Evolutionary conservation across 768 basidiomycete genomes (phyloP).

Genomic region (Arthromyces matolae): DNA sequence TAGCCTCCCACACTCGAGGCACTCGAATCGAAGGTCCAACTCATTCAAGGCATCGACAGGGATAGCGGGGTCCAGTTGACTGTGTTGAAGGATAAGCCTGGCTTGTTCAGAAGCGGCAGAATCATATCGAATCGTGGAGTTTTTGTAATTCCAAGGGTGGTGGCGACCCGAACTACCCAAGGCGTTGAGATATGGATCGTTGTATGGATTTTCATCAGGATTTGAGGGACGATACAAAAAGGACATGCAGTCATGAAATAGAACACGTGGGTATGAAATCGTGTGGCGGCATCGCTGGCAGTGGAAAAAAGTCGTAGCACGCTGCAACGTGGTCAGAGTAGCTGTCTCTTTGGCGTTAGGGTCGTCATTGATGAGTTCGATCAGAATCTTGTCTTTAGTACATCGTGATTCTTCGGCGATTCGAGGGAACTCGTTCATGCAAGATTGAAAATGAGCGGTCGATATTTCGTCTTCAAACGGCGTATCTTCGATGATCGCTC

Average conservation of each 20-base stretch:
- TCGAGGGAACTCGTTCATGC: conserved; percentile 12
- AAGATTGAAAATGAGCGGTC: conserved; percentile 10
- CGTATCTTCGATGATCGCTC: conserved; percentile 16
- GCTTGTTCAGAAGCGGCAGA: not conserved
- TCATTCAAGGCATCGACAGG: not conserved
- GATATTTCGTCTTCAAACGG: conserved; percentile 13
- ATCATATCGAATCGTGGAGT: conserved; percentile 11
- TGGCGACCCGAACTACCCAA: too few species aligned
- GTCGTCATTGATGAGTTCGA: conserved; percentile 10
- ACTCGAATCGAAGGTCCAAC: conserved; percentile 9
- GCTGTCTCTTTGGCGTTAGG: not conserved
- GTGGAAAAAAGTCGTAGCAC: conserved; percentile 10
- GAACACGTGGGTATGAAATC: conserved; percentile 11
- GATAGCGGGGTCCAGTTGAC: not conserved
- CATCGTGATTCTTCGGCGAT: conserved; percentile 12
- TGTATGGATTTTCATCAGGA: too few species aligned
- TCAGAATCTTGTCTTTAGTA: conserved; percentile 12
- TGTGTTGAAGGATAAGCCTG: conserved; percentile 2
- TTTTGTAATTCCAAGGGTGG: too few species aligned
- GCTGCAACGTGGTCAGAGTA: not conserved
- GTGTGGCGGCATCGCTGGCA: not conserved
- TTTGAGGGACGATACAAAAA: too few species aligned
- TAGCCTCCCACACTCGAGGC: too few species aligned
- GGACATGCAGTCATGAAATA: conserved; percentile 14
- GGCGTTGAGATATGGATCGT: too few species aligned